A percentile compares a stretch with the other conserved stretches of the same genome.
phyloP scores from a whole-genome alignment of 1,284 basidiomycete genomes.

The Mycena sp. region DNA sequence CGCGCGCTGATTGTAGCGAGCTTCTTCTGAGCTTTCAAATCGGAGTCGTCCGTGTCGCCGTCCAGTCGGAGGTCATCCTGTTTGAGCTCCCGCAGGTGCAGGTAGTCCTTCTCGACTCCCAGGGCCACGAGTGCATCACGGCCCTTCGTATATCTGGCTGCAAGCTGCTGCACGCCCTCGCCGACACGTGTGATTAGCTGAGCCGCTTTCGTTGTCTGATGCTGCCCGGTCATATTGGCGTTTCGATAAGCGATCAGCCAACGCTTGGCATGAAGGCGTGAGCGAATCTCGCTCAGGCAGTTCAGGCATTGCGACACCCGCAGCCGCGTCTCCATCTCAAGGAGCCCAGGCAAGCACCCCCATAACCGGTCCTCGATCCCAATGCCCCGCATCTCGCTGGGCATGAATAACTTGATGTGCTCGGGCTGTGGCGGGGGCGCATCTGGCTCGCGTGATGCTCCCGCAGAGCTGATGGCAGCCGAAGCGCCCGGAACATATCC shows the following conservation, averaged over 20 bases:
- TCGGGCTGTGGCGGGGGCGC: constrained; percentile 12
- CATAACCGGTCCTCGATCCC: neutral
- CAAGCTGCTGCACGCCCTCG: neutral
- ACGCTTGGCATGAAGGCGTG: constrained; percentile 27
- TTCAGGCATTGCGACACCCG: constrained; percentile 26
- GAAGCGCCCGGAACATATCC: constrained; percentile 32
- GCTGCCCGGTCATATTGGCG: constrained; percentile 13
- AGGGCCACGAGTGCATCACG: neutral
- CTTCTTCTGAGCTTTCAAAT: constrained; percentile 14
- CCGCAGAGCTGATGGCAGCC: neutral
- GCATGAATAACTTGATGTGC: constrained; percentile 23
- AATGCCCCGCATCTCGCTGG: constrained; percentile 15
- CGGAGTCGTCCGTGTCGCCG: constrained; percentile 12
- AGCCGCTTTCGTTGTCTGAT: neutral
- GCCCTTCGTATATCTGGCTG: neutral
- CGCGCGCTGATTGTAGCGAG: constrained; percentile 5
- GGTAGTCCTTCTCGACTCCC: neutral
- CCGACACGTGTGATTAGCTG: neutral
- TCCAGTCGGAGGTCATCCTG: constrained; percentile 13
- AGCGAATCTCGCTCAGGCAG: constrained; percentile 20
- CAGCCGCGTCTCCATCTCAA: constrained; percentile 27
- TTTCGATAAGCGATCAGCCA: constrained; percentile 20
- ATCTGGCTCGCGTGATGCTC: constrained; percentile 1
- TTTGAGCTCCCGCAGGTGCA: neutral
- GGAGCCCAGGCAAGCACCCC: constrained; percentile 15